Evolutionary conservation across 129 eudicot genomes (phyloP).

Genomic region (Centaurea solstitialis): DNA sequence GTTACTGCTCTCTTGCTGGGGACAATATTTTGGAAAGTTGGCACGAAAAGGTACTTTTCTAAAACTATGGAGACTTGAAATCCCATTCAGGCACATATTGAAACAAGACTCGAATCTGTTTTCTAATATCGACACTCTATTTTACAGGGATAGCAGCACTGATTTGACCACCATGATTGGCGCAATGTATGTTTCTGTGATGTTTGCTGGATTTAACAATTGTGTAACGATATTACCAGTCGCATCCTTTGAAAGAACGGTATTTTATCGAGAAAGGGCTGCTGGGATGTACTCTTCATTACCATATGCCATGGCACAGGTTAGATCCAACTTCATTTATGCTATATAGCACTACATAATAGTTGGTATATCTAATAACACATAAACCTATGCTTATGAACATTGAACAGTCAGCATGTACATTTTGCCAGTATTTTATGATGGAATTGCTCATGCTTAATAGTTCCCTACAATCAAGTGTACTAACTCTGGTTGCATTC

Average conservation of each 20-base stretch:
- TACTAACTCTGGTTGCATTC: too few species aligned
- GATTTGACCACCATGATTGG: background rate
- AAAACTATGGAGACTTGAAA: background rate
- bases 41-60: conserved; percentile 39
- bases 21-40: conserved; percentile 63
- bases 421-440: too few species aligned
- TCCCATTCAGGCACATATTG: background rate
- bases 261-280: conserved; percentile 67
- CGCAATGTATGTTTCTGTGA: background rate
- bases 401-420: background rate
- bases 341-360: background rate
- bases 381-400: background rate
- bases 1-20: conserved; percentile 53
- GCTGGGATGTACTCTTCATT: conserved; percentile 82
- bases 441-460: too few species aligned
- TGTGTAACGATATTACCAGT: background rate
- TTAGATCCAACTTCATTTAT: conserved; percentile 1
- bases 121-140: background rate
- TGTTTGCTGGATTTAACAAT: background rate
- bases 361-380: background rate
- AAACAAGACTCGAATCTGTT: background rate
- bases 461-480: too few species aligned
- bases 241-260: conserved; percentile 50
- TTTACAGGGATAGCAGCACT: background rate
- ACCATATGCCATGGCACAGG: conserved; percentile 85